Percentiles rank a stretch among this genome's conserved stretches.
Evolutionary conservation across 1,139 yeast genomes (phyloP).

Genomic region (Lodderomyces elongisporus): DNA sequence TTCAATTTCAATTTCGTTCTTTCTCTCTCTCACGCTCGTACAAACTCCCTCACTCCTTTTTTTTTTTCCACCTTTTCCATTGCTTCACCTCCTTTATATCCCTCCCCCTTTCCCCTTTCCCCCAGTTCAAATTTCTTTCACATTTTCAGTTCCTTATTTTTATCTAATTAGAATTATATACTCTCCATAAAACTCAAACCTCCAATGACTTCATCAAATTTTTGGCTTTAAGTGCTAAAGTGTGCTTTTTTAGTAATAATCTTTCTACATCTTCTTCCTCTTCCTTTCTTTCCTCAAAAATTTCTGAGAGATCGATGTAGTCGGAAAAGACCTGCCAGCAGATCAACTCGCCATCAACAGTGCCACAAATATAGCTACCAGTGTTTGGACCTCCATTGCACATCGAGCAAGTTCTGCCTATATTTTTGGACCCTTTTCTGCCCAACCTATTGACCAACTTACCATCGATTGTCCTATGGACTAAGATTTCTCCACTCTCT

Average conservation of each 20-base stretch:
- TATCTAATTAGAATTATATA: too few species aligned
- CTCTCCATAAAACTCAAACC: too few species aligned
- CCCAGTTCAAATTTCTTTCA: too few species aligned
- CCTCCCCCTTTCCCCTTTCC: too few species aligned
- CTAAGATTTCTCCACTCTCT: constrained; percentile 72
- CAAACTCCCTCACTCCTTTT: too few species aligned
- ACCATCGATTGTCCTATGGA: constrained; percentile 62
- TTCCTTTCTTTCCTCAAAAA: constrained; percentile 8
- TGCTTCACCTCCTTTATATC: too few species aligned
- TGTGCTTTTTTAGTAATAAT: constrained; percentile 7
- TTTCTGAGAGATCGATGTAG: constrained; percentile 14
- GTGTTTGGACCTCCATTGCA: constrained; percentile 43
- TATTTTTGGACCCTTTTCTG: constrained; percentile 29
- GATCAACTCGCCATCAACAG: constrained; percentile 53
- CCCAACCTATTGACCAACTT: constrained; percentile 50
- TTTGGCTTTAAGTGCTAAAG: constrained; percentile 6
- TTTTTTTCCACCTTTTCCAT: too few species aligned
- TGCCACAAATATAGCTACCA: constrained; percentile 47
- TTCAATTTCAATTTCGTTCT: too few species aligned
- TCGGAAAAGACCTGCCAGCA: constrained; percentile 44
- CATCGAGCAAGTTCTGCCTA: constrained; percentile 47
- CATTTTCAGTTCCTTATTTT: too few species aligned
- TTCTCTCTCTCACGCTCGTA: too few species aligned
- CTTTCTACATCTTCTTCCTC: constrained; percentile 8
- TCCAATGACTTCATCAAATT: constrained; percentile 8